phyloP scores from a whole-genome alignment of 2,329 filamentous ascomycete species.

The Xylaria sp. region DNA sequence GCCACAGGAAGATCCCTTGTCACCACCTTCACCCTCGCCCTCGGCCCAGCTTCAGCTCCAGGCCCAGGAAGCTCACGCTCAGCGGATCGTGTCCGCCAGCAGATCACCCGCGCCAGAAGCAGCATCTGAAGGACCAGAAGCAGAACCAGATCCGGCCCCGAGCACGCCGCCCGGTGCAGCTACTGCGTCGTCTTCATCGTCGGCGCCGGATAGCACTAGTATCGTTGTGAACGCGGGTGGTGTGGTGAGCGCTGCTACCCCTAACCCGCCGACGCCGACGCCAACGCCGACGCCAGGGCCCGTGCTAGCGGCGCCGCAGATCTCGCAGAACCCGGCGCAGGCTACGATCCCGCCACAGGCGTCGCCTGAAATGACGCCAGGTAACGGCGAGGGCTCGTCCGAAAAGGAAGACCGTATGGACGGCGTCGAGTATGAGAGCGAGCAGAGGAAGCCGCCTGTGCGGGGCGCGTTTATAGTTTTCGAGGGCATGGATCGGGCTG shows the following conservation, averaged over 20 bases:
- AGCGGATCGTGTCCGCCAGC: constrained; percentile 22
- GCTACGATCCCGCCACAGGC: constrained; percentile 43
- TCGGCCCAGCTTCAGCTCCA: constrained; percentile 38
- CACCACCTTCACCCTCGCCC: constrained; percentile 32
- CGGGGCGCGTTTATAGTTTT: constrained; percentile 83
- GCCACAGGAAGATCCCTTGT: constrained; percentile 15
- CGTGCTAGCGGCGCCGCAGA: constrained; percentile 46
- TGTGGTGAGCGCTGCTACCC: constrained; percentile 9
- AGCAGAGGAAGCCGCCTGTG: constrained; percentile 43
- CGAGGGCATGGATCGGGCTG: constrained; percentile 89
- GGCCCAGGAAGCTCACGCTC: constrained; percentile 36
- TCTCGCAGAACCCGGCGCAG: constrained; percentile 43
- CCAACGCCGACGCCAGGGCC: constrained; percentile 32
- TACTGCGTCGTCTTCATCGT: constrained; percentile 8
- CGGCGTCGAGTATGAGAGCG: constrained; percentile 35
- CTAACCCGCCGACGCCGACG: constrained; percentile 24
- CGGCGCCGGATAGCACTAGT: constrained; percentile 30
- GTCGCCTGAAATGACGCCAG: constrained; percentile 19
- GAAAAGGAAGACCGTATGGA: constrained; percentile 44
- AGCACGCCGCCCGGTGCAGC: constrained; percentile 25
- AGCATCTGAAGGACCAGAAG: constrained; percentile 19
- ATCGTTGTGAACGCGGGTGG: constrained; percentile 27
- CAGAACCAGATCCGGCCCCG: constrained; percentile 26
- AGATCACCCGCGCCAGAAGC: constrained; percentile 25
- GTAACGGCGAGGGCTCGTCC: constrained; percentile 15